Percentiles rank a stretch among this genome's conserved stretches.
Conservation (phyloP, 73 alveolate genomes). For the Tetrahymena malaccensis region DNA sequence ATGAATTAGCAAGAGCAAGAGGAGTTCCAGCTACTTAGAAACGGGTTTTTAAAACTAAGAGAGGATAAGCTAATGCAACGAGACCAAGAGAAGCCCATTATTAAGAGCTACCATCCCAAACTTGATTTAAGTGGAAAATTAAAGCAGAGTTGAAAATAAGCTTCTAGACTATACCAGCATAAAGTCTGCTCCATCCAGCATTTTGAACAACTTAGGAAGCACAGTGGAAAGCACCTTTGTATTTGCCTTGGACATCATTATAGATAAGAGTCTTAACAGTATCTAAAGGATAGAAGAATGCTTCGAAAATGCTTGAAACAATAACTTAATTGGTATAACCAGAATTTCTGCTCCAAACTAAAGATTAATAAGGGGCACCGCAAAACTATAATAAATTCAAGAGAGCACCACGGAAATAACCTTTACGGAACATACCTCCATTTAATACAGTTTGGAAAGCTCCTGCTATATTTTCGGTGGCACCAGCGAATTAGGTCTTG, state of each 20-base stretch:
- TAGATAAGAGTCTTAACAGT: constrained; percentile 26
- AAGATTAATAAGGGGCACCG: constrained; percentile 16
- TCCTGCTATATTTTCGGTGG: constrained; percentile 30
- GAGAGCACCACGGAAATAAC: constrained; percentile 43
- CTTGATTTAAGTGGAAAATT: constrained; percentile 20
- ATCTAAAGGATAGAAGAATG: constrained; percentile 26
- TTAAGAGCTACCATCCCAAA: constrained; percentile 7
- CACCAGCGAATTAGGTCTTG: constrained; percentile 32
- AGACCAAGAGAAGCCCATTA: constrained; percentile 21
- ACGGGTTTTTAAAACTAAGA: constrained; percentile 20
- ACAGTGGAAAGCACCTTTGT: constrained; percentile 30
- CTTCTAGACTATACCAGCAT: constrained; percentile 4
- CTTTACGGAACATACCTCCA: constrained; percentile 30
- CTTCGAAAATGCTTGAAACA: constrained; percentile 11
- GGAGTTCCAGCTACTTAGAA: constrained; percentile 26
- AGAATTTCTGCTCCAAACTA: constrained; percentile 13
- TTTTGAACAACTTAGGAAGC: constrained; percentile 8
- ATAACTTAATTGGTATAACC: constrained; percentile 4
- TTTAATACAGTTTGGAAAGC: constrained; percentile 18
- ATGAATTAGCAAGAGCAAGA: background rate
- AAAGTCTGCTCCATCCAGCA: constrained; percentile 23
- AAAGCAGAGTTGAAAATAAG: constrained; percentile 13
- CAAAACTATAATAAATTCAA: constrained; percentile 12
- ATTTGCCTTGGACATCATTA: constrained; percentile 19
- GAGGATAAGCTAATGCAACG: constrained; percentile 22